Evolutionary conservation across 441 rosid species (phyloP).

Genomic region (Bocquillonia castaneifolia): DNA sequence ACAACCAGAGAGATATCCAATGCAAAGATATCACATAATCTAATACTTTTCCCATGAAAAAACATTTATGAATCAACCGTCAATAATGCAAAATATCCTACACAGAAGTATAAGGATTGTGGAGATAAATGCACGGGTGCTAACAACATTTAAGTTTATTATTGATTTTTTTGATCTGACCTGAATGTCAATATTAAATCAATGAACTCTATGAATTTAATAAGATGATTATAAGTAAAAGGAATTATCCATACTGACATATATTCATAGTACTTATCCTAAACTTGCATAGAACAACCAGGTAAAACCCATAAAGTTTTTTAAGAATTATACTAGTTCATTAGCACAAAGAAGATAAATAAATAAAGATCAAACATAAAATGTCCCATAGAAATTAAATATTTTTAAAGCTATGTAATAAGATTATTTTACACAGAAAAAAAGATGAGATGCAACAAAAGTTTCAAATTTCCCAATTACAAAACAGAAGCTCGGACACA

Average conservation of each 20-base stretch:
- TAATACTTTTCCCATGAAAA: neutral
- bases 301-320: slow-evolving; percentile 4
- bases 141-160: neutral
- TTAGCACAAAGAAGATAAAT: slow-evolving; percentile 5
- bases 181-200: neutral
- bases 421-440: neutral
- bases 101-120: neutral
- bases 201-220: neutral
- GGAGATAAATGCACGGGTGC: neutral
- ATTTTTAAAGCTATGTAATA: neutral
- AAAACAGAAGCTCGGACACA: neutral
- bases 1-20: slow-evolving; percentile 7
- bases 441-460: neutral
- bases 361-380: slow-evolving; percentile 1
- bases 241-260: neutral
- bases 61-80: neutral
- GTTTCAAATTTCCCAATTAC: neutral
- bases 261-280: slow-evolving; percentile 1
- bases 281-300: slow-evolving; percentile 1
- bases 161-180: neutral
- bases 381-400: neutral
- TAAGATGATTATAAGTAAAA: neutral
- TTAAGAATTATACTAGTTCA: neutral
- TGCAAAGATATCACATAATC: neutral
- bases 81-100: slow-evolving; percentile 3